Percentiles rank a stretch among this genome's conserved stretches.
Conservation (phyloP, 495 filamentous ascomycete species). For the Annulohypoxylon moriforme region DNA sequence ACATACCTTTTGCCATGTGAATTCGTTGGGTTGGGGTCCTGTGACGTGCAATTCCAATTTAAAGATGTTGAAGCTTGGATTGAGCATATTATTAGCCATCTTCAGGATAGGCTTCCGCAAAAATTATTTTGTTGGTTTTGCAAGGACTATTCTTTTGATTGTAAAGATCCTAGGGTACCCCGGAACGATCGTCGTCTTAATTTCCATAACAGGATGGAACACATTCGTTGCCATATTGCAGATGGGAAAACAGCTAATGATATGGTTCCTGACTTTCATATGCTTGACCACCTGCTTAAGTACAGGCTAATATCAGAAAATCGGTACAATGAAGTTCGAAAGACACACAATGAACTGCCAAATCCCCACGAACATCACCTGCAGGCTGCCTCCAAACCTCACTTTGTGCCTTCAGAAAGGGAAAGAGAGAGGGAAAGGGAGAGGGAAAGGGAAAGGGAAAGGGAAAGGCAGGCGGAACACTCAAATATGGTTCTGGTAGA, state of each 20-base stretch:
- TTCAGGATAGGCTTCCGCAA: slow-evolving; percentile 46
- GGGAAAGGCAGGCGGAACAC: slow-evolving; percentile 1
- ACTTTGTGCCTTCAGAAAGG: slow-evolving; percentile 19
- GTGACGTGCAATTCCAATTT: slow-evolving; percentile 48
- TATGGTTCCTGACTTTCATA: slow-evolving; percentile 56
- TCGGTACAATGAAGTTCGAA: slow-evolving; percentile 14
- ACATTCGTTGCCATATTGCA: slow-evolving; percentile 56
- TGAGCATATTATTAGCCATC: slow-evolving; percentile 55
- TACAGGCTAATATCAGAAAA: slow-evolving; percentile 33
- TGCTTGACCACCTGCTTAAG: slow-evolving; percentile 49
- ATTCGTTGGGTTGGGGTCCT: slow-evolving; percentile 45
- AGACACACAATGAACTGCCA: slow-evolving; percentile 39
- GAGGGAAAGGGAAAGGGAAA: too few species aligned
- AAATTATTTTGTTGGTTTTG: slow-evolving; percentile 61
- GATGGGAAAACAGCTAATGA: slow-evolving; percentile 26
- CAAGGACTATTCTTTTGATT: slow-evolving; percentile 48
- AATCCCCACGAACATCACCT: not conserved
- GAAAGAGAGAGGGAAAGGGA: too few species aligned
- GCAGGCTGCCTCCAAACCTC: slow-evolving; percentile 5
- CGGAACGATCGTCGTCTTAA: slow-evolving; percentile 24
- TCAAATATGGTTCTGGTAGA: slow-evolving; percentile 21
- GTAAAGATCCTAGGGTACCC: not conserved
- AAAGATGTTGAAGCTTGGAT: slow-evolving; percentile 56
- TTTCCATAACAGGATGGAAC: slow-evolving; percentile 57
- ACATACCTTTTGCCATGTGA: slow-evolving; percentile 54